phyloP scores from a whole-genome alignment of 2,329 filamentous ascomycete genomes.

The Trichothecium roseum region DNA sequence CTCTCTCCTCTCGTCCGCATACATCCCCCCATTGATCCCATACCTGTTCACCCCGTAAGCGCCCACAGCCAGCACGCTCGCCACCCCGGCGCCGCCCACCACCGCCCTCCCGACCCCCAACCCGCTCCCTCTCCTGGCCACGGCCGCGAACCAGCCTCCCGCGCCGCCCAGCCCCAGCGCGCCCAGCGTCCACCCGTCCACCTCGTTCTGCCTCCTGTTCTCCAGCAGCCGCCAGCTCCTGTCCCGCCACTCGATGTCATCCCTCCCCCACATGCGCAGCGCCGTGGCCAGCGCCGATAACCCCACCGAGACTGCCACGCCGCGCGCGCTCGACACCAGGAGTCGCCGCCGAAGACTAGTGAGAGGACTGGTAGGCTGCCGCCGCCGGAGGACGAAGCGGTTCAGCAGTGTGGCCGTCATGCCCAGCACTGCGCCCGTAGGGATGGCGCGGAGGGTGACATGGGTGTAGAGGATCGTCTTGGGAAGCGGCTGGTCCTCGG shows the following conservation, averaged over 20 bases:
- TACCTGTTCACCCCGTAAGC: constrained; percentile 40
- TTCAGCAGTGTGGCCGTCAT: constrained; percentile 24
- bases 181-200: constrained; percentile 43
- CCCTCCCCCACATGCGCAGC: constrained; percentile 41
- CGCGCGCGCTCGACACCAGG: constrained; percentile 34
- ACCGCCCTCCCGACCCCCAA: not conserved
- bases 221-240: constrained; percentile 50
- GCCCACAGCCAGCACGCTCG: constrained; percentile 36
- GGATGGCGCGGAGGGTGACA: constrained; percentile 45
- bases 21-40: constrained; percentile 33
- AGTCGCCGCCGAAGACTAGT: constrained; percentile 21
- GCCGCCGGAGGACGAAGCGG: constrained; percentile 16
- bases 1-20: constrained; percentile 14
- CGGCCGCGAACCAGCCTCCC: constrained; percentile 23
- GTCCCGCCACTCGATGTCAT: constrained; percentile 55
- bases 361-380: constrained; percentile 16
- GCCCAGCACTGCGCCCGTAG: constrained; percentile 40
- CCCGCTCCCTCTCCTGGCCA: constrained; percentile 17
- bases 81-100: constrained; percentile 34
- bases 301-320: constrained; percentile 32
- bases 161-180: constrained; percentile 20
- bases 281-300: constrained; percentile 32
- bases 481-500: constrained; percentile 50
- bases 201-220: constrained; percentile 44
- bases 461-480: constrained; percentile 48